phyloP scores from a whole-genome alignment of 2,329 filamentous ascomycete genomes.

The Arthrobotrys conoides region DNA sequence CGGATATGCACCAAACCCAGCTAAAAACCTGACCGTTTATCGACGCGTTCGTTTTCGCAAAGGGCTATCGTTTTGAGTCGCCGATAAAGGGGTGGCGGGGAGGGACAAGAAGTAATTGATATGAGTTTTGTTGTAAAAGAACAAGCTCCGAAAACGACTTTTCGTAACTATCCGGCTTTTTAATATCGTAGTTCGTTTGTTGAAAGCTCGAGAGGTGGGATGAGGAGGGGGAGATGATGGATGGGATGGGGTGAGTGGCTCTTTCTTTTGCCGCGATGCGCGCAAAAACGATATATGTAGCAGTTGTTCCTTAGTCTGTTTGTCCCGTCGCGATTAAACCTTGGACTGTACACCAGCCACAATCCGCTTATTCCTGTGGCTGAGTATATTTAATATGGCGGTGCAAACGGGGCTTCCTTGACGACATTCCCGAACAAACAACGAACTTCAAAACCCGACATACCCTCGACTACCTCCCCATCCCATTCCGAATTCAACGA shows the following conservation, averaged over 20 bases:
- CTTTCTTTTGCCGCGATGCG: conserved; percentile 51
- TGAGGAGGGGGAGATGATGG: conserved; percentile 44
- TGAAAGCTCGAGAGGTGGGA: conserved; percentile 28
- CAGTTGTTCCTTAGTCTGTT: conserved; percentile 17
- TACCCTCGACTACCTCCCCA: conserved; percentile 29
- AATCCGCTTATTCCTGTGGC: conserved; percentile 24
- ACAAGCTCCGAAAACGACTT: no score
- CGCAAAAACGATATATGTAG: conserved; percentile 47
- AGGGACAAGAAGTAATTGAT: neutral
- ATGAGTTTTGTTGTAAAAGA: neutral
- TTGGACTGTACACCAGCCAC: conserved; percentile 14
- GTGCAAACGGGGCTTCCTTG: neutral
- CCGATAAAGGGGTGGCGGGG: neutral
- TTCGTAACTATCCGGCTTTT: conserved; percentile 8
- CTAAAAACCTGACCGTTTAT: no score
- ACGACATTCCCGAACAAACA: conserved; percentile 9
- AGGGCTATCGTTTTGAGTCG: conserved; percentile 3
- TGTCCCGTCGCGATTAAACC: conserved; percentile 45
- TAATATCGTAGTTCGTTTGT: neutral
- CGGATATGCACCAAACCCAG: neutral
- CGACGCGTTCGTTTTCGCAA: conserved; percentile 44
- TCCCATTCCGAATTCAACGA: conserved; percentile 45
- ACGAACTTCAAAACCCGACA: neutral
- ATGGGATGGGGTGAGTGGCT: no score
- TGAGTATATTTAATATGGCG: neutral